Conservation (phyloP, 345 rosid genomes). For the Hirschfeldia incana region DNA sequence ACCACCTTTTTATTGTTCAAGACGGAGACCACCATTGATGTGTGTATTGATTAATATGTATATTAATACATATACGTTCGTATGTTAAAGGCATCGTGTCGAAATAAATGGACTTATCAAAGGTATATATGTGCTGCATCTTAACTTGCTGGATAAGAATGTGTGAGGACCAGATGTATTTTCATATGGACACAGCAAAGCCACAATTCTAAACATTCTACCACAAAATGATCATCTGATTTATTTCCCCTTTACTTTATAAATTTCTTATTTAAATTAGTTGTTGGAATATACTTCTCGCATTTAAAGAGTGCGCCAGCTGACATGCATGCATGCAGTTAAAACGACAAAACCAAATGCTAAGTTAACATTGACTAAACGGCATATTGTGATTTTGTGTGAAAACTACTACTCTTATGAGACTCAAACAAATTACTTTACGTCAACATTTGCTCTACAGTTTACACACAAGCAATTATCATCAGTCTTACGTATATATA, state of each 20-base stretch:
- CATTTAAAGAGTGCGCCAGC: slow-evolving; percentile 31
- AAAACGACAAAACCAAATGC: slow-evolving; percentile 25
- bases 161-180: slow-evolving; percentile 34
- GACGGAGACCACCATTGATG: slow-evolving; percentile 20
- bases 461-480: background rate
- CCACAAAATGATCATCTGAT: slow-evolving; percentile 19
- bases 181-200: slow-evolving; percentile 31
- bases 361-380: slow-evolving; percentile 22
- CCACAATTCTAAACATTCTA: slow-evolving; percentile 29
- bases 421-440: slow-evolving; percentile 22
- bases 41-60: background rate
- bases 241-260: background rate
- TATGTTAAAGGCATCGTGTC: slow-evolving; percentile 3
- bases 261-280: slow-evolving; percentile 18
- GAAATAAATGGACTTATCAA: slow-evolving; percentile 25
- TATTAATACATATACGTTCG: background rate
- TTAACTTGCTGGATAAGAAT: slow-evolving; percentile 18
- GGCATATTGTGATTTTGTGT: slow-evolving; percentile 15
- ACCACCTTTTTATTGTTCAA: background rate
- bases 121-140: slow-evolving; percentile 25
- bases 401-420: slow-evolving; percentile 31
- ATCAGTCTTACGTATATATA: background rate
- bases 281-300: slow-evolving; percentile 40
- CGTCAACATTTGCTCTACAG: slow-evolving; percentile 24
- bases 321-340: slow-evolving; percentile 40